Conservation (phyloP, 2,329 filamentous ascomycete genomes). For the Plenodomus biglobosus region DNA sequence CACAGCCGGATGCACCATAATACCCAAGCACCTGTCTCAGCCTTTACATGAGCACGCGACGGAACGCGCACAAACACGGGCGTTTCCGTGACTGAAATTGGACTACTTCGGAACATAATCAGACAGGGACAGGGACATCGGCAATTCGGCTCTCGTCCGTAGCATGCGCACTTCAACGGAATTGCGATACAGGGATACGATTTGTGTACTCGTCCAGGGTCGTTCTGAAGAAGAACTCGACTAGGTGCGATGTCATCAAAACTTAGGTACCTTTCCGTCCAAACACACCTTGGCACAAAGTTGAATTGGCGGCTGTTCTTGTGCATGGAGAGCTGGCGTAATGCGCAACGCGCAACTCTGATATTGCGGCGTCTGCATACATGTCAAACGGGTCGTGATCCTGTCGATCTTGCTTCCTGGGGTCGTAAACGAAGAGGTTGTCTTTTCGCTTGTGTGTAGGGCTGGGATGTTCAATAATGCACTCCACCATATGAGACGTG, state of each 20-base stretch:
- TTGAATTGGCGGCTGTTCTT: background rate
- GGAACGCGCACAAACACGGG: background rate
- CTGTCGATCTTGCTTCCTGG: background rate
- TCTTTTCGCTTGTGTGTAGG: background rate
- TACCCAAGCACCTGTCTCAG: background rate
- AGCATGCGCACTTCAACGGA: background rate
- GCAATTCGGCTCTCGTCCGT: background rate
- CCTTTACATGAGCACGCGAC: background rate
- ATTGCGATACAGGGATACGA: background rate
- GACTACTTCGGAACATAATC: background rate
- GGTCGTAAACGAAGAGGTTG: conserved; percentile 3
- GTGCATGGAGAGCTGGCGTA: background rate
- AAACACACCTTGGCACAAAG: background rate
- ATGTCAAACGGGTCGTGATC: background rate
- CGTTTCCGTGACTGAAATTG: background rate
- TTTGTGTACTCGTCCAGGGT: too few species aligned
- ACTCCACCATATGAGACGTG: background rate
- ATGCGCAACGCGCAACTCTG: background rate
- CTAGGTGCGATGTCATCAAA: too few species aligned
- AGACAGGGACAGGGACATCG: background rate
- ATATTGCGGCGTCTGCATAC: conserved; percentile 7
- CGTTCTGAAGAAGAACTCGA: too few species aligned
- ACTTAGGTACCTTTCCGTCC: too few species aligned
- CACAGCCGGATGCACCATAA: too few species aligned
- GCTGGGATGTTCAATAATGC: background rate